Base-by-base conservation (phyloP, 1,139 yeast species). In the Yamadazyma dushanensis region DNA sequence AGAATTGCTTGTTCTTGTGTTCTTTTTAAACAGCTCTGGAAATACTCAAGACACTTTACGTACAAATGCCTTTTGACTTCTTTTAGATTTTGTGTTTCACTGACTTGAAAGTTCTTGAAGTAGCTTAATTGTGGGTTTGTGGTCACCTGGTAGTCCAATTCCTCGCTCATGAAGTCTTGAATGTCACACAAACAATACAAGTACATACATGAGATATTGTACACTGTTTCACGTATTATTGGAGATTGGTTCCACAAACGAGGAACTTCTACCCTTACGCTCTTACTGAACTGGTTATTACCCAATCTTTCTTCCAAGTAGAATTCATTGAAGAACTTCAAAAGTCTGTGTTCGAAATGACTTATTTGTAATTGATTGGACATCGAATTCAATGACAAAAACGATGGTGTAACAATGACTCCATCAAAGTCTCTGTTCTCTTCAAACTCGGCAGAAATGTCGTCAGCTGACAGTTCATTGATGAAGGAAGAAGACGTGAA, bases 271-370 rank as follows among this genome's bases (percentile, higher is more conserved):
- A 30, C 29, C 17, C 46, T 44, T 56, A 65, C 54, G 4, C 50
- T 49, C 9, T 36, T 20, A 13, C 54, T 53, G 14, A 56, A 47
- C 11, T 35, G 43, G 17, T 40, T 31, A 34, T 50, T 49, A 16
- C 47, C 49, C 47, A 24, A 51, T 22, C 14, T 54, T 49, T 14
- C 53, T 34, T 37, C 61, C 4, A 39, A 25, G 24, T 26, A 59
- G 34, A 46, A 48, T 26, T 44, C 45, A 26, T 60, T 51, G 45
- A 62, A 63, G 39, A 57, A 60, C 16, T 51, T 51, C 23, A 60
- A 37, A 14, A 63, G 53, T 15, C 59, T 49, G 24, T 47, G 43
- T 37, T 63, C 68, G 35, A 61, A 60, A 11, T 44, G 42, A 17
- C 59, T 40, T 17, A 63, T 40, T 3, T 51, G 39, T 21, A 61